These are phyloP conservation scores for Coriaria nepalensis DNA, from an alignment of 306 rosid species.

Conservation along the genomic window DNA sequence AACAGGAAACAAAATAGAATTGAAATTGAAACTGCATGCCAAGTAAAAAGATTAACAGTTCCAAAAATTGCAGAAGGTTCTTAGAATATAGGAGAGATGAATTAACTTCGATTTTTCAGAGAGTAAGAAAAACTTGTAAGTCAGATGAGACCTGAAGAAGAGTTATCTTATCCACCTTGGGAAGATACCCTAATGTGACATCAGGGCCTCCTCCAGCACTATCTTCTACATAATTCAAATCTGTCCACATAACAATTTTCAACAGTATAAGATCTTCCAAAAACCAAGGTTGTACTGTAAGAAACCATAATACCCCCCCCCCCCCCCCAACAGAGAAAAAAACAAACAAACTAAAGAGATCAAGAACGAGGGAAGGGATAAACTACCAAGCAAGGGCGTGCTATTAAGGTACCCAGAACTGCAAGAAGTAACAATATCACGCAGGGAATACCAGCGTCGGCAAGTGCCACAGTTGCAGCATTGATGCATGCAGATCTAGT, in stretches of 20 bases:
- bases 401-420: constrained; percentile 86
- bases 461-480: constrained; percentile 93
- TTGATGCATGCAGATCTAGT: constrained; percentile 92
- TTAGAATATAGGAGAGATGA: no score
- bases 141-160: constrained; percentile 57
- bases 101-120: no score
- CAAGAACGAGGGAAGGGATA: background rate
- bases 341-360: background rate
- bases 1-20: background rate
- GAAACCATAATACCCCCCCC: background rate
- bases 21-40: background rate
- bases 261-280: constrained; percentile 7
- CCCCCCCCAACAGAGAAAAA: no score
- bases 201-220: constrained; percentile 98
- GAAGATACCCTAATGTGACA: constrained; percentile 75
- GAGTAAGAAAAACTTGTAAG: background rate
- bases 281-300: background rate
- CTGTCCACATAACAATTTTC: constrained; percentile 24
- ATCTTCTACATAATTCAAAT: constrained; percentile 84
- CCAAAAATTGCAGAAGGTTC: no score
- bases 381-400: constrained; percentile 70
- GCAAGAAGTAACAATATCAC: constrained; percentile 85
- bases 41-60: background rate
- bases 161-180: constrained; percentile 75
- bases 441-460: constrained; percentile 95